Evolutionary conservation across 305 asterid species (phyloP).

Genomic region (Fraxinus velutina): DNA sequence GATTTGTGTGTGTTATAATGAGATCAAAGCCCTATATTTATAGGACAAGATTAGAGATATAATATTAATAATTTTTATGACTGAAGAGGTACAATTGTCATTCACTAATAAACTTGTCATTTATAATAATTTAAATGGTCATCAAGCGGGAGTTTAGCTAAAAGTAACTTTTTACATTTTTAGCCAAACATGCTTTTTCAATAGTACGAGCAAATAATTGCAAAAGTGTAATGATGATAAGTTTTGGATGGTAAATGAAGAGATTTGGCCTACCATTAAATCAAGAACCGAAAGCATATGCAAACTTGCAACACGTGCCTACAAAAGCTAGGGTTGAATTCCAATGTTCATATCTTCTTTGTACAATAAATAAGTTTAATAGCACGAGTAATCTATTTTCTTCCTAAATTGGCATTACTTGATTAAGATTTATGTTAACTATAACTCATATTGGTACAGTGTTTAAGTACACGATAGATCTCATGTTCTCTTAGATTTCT

Average conservation of each 20-base stretch:
- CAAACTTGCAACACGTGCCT: neutral
- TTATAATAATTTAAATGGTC: too few species aligned
- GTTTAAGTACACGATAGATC: neutral
- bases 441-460: neutral
- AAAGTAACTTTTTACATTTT: neutral
- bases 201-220: neutral
- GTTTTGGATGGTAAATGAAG: neutral
- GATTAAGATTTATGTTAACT: too few species aligned
- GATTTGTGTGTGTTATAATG: too few species aligned
- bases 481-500: neutral
- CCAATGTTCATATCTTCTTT: neutral
- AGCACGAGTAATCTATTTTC: neutral
- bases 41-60: too few species aligned
- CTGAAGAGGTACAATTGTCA: too few species aligned
- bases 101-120: too few species aligned
- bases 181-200: neutral
- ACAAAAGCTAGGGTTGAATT: neutral
- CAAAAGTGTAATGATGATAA: neutral
- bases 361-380: too few species aligned
- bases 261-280: neutral
- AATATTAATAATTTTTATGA: too few species aligned
- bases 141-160: too few species aligned
- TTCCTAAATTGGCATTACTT: neutral
- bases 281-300: neutral
- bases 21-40: too few species aligned